Evolutionary conservation across 129 eudicot species (phyloP).

Genomic region (Saposhnikovia divaricata): DNA sequence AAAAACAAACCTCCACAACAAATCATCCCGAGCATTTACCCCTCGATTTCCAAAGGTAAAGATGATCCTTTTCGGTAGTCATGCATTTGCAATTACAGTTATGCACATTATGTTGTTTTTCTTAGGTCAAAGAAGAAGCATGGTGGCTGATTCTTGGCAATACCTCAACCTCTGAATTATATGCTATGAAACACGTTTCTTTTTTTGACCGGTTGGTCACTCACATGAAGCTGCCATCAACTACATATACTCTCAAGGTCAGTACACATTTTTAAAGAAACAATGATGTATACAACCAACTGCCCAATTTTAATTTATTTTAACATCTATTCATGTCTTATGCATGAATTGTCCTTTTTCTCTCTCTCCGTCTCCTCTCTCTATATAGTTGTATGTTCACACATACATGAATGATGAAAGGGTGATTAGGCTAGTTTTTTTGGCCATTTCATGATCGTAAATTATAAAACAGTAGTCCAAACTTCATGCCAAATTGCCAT

Average conservation of each 20-base stretch:
- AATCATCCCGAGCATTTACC: constrained; percentile 62
- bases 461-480: background rate
- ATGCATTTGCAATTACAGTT: background rate
- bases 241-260: constrained; percentile 48
- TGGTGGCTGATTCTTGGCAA: constrained; percentile 91
- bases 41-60: constrained; percentile 88
- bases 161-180: constrained; percentile 65
- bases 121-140: constrained; percentile 84
- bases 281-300: background rate
- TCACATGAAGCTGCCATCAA: constrained; percentile 70
- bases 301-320: background rate
- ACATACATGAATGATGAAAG: background rate
- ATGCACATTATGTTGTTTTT: constrained; percentile 9
- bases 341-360: background rate
- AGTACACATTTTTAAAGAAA: background rate
- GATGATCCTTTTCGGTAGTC: background rate
- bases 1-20: constrained; percentile 37
- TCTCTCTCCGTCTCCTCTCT: background rate
- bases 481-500: background rate
- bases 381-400: background rate
- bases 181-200: constrained; percentile 76
- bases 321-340: background rate
- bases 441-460: background rate
- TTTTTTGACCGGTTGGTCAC: constrained; percentile 54
- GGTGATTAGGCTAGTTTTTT: background rate